Conservation (phyloP, 2,329 filamentous ascomycete species). For the Colletotrichum theobromicola region DNA sequence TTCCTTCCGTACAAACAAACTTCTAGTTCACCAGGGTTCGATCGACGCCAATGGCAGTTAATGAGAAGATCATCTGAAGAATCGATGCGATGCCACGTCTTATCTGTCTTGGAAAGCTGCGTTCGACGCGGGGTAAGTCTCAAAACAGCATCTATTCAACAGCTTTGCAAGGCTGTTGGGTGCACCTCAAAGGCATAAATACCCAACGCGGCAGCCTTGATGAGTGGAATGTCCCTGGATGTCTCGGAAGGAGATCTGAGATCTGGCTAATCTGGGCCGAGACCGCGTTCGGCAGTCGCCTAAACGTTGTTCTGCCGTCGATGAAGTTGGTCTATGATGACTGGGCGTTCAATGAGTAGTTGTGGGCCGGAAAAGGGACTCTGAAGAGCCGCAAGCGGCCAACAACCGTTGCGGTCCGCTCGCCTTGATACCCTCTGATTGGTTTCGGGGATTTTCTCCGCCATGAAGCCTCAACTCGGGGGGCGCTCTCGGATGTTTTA, state of each 20-base stretch:
- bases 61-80: neutral
- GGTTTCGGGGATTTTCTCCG: neutral
- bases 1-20: neutral
- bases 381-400: neutral
- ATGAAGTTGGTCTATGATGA: neutral
- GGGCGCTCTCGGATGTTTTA: neutral
- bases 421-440: neutral
- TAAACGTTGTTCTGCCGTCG: neutral
- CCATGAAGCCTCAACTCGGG: neutral
- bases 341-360: neutral
- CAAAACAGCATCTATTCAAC: neutral
- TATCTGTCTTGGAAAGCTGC: neutral
- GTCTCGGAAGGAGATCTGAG: neutral
- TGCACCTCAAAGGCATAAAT: neutral
- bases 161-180: neutral
- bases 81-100: neutral
- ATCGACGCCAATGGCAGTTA: neutral
- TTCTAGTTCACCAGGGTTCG: neutral
- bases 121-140: neutral
- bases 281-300: neutral
- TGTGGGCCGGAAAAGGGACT: neutral
- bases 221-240: neutral
- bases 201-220: neutral
- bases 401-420: neutral
- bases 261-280: neutral